Base-by-base conservation (phyloP, 1,139 yeast species). In the Diutina sp. region DNA sequence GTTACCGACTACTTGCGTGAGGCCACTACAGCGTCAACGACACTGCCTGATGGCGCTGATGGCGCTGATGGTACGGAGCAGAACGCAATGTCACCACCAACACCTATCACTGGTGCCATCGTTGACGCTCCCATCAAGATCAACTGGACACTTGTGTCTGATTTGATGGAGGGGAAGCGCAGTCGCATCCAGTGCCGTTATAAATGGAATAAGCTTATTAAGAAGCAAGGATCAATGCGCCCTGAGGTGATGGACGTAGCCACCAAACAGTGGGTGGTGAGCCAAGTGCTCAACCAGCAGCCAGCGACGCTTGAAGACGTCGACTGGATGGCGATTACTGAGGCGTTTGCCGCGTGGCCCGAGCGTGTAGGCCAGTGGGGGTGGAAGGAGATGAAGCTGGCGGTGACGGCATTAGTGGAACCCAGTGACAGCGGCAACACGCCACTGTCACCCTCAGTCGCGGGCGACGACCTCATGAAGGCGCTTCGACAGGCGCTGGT, bases 111-210 rank as follows among this genome's bases (percentile, higher is more conserved):
- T 32, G 41, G 41, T 2, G 41, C 41, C 14, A 11, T 35, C 1
- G 41, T 25, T 6, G 25, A 29, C 25, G 61, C 78, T 1, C 16
- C 25, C 11, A 21, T 28, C 38, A 47, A 47, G 21, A 82, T 90
- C 55, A 91, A 91, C 67, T 91, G 98, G 97, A 90, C 97, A 0
- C 73, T 84, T 12, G 95, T 91, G 1, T 85, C 95, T 64, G 97
- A 91, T 65, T 74, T 80, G 55, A 90, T 91, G 96, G 85, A 88
- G 50, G 97, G 97, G 2, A 74, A 82, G 1, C 78, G 98, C 59
- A 87, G 96, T 0, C 78, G 98, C 61, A 90, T 91, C 61, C 98
- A 91, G 69, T 91, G 97, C 68, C 82, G 97, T 57, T 91, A 91
- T 71, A 91, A 91, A 68, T 91, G 97, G 97, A 86, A 87, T 64